Conservation (phyloP, 306 rosid genomes). For the Mimosa bimucronata region DNA sequence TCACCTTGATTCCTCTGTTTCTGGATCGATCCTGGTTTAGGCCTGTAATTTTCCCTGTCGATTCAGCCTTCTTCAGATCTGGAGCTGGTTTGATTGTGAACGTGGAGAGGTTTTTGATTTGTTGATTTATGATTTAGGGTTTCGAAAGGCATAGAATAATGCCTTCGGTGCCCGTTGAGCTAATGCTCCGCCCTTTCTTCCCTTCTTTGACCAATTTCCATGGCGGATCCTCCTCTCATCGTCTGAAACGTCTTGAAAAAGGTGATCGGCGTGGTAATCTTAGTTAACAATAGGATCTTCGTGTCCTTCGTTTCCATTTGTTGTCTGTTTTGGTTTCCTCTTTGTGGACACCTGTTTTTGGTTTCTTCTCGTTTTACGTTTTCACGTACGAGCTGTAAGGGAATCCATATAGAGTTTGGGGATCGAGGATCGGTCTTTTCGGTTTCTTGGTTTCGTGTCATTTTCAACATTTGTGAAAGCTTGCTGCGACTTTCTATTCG, state of each 20-base stretch:
- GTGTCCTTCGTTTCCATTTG: not conserved
- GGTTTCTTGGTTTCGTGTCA: conserved; percentile 31
- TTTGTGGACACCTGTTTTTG: conserved; percentile 19
- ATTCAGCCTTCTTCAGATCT: conserved; percentile 17
- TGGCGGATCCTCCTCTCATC: conserved; percentile 69
- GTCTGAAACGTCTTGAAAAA: conserved; percentile 74
- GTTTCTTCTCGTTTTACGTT: conserved; percentile 36
- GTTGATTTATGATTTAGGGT: conserved; percentile 45
- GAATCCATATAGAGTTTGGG: conserved; percentile 20
- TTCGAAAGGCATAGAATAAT: conserved; percentile 67
- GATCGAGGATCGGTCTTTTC: conserved; percentile 6
- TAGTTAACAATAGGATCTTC: conserved; percentile 60
- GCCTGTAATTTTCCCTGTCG: conserved; percentile 5
- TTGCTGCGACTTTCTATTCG: conserved; percentile 16
- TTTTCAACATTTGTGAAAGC: conserved; percentile 20
- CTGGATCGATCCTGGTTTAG: not conserved
- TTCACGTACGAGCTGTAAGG: conserved; percentile 17
- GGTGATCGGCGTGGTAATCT: conserved; percentile 94
- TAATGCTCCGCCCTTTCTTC: conserved; percentile 42
- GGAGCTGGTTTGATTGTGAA: conserved; percentile 26
- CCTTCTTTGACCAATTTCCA: conserved; percentile 55
- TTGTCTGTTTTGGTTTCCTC: conserved; percentile 23
- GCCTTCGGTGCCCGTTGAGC: conserved; percentile 63
- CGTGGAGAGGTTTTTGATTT: conserved; percentile 26
- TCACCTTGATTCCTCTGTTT: conserved; percentile 4